Evolutionary conservation across 164 flowering plant species (phyloP), one percentile per base, ranked within the genome.

Genomic region (Cinnamomum chago): DNA sequence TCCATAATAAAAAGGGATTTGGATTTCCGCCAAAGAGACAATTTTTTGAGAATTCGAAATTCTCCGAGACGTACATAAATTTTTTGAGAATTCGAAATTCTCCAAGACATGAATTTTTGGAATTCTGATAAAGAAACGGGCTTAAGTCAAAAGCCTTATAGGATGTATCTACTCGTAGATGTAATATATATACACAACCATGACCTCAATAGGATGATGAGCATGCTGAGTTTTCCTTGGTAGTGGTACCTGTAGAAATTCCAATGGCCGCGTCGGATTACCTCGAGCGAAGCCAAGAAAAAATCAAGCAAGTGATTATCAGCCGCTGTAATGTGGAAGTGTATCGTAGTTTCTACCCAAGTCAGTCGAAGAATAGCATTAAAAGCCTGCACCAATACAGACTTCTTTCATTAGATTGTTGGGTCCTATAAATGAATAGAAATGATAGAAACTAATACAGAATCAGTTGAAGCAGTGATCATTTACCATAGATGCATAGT

Each of bases 261-360:
- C 99, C 99, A 94, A 79, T 96, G 99, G 30, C 99, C 99, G 52
- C 99, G 88, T 1, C 99, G 87, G 27, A 94, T 87, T 14, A 96
- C 91, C 80, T 96, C 99, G 2, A 91, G 70, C 20, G 92, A 92
- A 78, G 98, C 97, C 83, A 92, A 79, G 67, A 87, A 81, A 79
- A 96, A 96, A 18, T 91, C 97, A 1, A 92, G 80, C 74, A 92
- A 50, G 40, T 84, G 82, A 47, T 86, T 79, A 72, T 90, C 89
- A 22, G 91, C 72, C 33, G 73, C 58, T 22, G 84, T 85, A 5
- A 83, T 18, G 12, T 81, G 80, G 67, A 92, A 82, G 18, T 76
- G 72, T 79, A 88, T 80, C 72, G 94, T 85, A 2, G 90, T 83
- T 79, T 94, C 97, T 70, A 96, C 89, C 99, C 98, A 96, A 67